Evolutionary conservation across 2,329 filamentous ascomycete genomes (phyloP).

Genomic region (Colletotrichum sojae): DNA sequence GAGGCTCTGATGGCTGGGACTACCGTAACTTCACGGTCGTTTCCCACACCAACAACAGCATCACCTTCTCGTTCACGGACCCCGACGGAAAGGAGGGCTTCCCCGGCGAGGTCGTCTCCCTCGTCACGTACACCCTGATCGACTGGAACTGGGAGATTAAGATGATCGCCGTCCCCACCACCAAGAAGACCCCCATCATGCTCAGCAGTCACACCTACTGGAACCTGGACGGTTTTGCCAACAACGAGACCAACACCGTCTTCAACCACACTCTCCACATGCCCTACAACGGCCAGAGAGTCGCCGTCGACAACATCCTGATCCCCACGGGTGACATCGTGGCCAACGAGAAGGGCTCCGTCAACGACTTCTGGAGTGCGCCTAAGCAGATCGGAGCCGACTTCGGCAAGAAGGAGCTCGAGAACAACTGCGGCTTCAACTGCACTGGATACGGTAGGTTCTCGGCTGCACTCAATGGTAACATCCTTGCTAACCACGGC

Average conservation of each 20-base stretch:
- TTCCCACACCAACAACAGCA: slow-evolving; percentile 74
- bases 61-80: slow-evolving; percentile 83
- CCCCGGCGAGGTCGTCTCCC: slow-evolving; percentile 81
- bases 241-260: slow-evolving; percentile 75
- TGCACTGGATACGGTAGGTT: slow-evolving; percentile 87
- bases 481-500: slow-evolving; percentile 11
- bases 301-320: slow-evolving; percentile 78
- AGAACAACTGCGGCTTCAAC: slow-evolving; percentile 82
- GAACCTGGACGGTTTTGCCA: slow-evolving; percentile 86
- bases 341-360: slow-evolving; percentile 75
- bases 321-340: slow-evolving; percentile 84
- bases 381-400: slow-evolving; percentile 85
- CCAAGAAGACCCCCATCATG: slow-evolving; percentile 87
- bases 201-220: slow-evolving; percentile 82
- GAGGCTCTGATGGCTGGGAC: slow-evolving; percentile 81
- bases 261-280: slow-evolving; percentile 81
- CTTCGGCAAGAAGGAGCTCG: slow-evolving; percentile 72
- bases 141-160: slow-evolving; percentile 79
- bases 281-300: slow-evolving; percentile 79
- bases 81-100: slow-evolving; percentile 82
- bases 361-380: slow-evolving; percentile 86
- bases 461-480: background rate
- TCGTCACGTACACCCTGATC: slow-evolving; percentile 80
- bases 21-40: slow-evolving; percentile 84
- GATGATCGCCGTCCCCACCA: slow-evolving; percentile 79